These are phyloP conservation scores for Fusarium stilboides DNA, from an alignment of 2,329 filamentous ascomycete genomes.

Conservation along the genomic window DNA sequence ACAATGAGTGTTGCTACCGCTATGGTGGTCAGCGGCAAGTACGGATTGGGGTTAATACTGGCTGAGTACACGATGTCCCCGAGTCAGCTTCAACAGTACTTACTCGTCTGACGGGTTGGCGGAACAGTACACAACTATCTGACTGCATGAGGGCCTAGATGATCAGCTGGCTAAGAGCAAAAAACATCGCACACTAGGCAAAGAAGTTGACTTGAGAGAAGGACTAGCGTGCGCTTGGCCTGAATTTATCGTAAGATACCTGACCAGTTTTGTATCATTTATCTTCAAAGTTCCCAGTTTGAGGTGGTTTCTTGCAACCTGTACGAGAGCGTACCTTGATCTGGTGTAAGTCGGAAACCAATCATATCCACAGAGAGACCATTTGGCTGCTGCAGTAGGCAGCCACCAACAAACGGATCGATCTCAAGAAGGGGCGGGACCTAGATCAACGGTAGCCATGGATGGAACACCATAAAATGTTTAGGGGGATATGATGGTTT, in stretches of 20 bases:
- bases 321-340: conserved; percentile 24
- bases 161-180: not conserved
- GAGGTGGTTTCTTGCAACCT: conserved; percentile 20
- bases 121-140: conserved; percentile 1
- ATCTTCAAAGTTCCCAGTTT: conserved; percentile 2
- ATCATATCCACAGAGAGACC: conserved; percentile 29
- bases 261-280: conserved; percentile 3
- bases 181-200: not conserved
- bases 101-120: conserved; percentile 4
- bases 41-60: conserved; percentile 22
- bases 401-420: conserved; percentile 40
- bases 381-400: conserved; percentile 29
- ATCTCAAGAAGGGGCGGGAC: conserved; percentile 38
- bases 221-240: conserved; percentile 1
- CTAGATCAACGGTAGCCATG: conserved; percentile 30
- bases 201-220: not conserved
- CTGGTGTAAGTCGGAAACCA: conserved; percentile 38
- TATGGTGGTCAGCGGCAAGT: conserved; percentile 27
- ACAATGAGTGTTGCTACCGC: conserved; percentile 20
- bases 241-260: conserved; percentile 1
- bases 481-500: conserved; percentile 31
- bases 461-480: conserved; percentile 25
- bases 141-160: not conserved
- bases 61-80: conserved; percentile 10
- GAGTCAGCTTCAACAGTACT: conserved; percentile 20